Percentiles rank a stretch among this genome's conserved stretches.
These are phyloP conservation scores for Aureobasidium zeae DNA, from an alignment of 2,329 filamentous ascomycete genomes.

Conservation along the genomic window DNA sequence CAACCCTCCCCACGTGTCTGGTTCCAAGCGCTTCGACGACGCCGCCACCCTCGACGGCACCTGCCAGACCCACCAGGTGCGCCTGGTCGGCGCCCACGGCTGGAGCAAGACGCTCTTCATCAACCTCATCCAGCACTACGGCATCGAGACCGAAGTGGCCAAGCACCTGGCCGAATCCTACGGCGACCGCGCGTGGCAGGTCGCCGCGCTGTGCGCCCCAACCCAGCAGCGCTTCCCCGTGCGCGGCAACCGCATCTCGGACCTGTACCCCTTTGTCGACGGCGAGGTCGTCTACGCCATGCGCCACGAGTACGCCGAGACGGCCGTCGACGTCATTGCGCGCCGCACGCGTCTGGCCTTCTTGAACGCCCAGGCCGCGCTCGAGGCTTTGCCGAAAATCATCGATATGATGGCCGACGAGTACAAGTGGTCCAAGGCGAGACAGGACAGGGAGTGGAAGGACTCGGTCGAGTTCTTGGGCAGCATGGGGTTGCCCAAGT, in stretches of 20 bases:
- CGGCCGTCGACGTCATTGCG: slow-evolving; percentile 78
- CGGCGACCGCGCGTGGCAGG: slow-evolving; percentile 85
- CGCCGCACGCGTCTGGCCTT: slow-evolving; percentile 79
- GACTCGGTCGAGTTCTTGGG: slow-evolving; percentile 52
- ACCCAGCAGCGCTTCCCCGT: slow-evolving; percentile 75
- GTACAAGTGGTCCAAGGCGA: slow-evolving; percentile 62
- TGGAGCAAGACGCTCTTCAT: slow-evolving; percentile 90
- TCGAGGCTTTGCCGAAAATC: slow-evolving; percentile 73
- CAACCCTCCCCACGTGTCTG: slow-evolving; percentile 55
- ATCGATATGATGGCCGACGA: slow-evolving; percentile 87
- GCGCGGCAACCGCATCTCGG: slow-evolving; percentile 67
- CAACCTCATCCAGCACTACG: slow-evolving; percentile 88
- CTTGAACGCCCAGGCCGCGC: slow-evolving; percentile 80
- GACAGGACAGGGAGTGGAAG: slow-evolving; percentile 74
- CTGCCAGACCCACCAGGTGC: slow-evolving; percentile 76
- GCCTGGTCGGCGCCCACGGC: slow-evolving; percentile 73
- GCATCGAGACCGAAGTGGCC: slow-evolving; percentile 83
- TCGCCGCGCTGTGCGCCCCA: slow-evolving; percentile 67
- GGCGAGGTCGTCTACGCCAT: slow-evolving; percentile 86
- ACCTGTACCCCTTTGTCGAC: slow-evolving; percentile 82
- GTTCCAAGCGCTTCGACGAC: slow-evolving; percentile 61
- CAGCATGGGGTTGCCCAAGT: slow-evolving; percentile 53
- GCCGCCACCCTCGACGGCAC: slow-evolving; percentile 60
- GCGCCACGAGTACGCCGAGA: slow-evolving; percentile 83
- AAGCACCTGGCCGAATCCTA: slow-evolving; percentile 82